These are phyloP conservation scores for Suillus spraguei DNA, from an alignment of 768 basidiomycete genomes.

Conservation along the genomic window DNA sequence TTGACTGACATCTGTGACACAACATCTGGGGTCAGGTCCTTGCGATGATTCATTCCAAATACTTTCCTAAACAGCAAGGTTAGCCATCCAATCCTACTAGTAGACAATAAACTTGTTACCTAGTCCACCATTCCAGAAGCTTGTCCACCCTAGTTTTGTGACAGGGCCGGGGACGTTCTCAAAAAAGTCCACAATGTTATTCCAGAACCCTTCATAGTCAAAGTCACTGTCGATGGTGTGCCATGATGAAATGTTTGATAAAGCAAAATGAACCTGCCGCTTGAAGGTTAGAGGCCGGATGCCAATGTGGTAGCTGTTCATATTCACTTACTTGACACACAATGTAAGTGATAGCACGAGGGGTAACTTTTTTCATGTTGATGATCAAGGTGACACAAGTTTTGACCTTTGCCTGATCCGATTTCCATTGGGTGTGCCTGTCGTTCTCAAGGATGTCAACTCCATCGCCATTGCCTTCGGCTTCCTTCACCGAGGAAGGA, in stretches of 20 bases:
- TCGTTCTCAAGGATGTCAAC: slow-evolving; percentile 1
- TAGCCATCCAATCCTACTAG: neutral
- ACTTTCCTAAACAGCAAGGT: neutral
- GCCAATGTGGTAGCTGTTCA: neutral
- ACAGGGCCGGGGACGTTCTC: slow-evolving; percentile 6
- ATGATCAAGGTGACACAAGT: slow-evolving; percentile 5
- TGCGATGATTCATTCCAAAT: neutral
- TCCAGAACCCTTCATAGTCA: slow-evolving; percentile 17
- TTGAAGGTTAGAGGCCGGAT: neutral
- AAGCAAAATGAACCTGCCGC: slow-evolving; percentile 18
- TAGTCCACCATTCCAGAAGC: slow-evolving; percentile 20
- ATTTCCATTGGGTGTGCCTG: neutral
- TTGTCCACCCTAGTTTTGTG: neutral
- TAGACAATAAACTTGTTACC: neutral
- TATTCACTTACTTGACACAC: slow-evolving; percentile 23
- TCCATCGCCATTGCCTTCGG: slow-evolving; percentile 1
- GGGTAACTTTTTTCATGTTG: slow-evolving; percentile 2
- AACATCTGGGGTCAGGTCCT: neutral
- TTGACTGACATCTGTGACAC: neutral
- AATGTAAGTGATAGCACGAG: slow-evolving; percentile 25
- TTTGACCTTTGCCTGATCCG: neutral
- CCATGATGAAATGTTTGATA: slow-evolving; percentile 17
- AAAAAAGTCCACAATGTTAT: slow-evolving; percentile 19
- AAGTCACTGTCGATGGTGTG: slow-evolving; percentile 9
- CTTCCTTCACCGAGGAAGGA: slow-evolving; percentile 16